These are phyloP conservation scores for Tylopilus vinaceipallidus DNA, from an alignment of 768 basidiomycete species.

Conservation along the genomic window DNA sequence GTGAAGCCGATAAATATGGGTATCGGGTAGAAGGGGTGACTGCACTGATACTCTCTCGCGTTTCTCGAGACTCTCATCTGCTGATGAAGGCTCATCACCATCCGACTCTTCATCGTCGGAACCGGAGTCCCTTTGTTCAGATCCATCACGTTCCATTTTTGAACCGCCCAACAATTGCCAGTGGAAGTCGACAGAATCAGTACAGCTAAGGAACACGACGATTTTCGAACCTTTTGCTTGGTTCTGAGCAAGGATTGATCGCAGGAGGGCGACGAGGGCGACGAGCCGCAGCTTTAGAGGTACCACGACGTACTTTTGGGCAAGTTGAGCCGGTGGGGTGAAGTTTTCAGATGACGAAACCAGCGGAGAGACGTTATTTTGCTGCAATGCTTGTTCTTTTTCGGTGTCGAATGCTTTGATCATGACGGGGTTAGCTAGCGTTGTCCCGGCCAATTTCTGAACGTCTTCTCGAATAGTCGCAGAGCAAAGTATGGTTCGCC, in stretches of 20 bases:
- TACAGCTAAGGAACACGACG: conserved; percentile 95
- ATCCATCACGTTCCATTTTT: conserved; percentile 51
- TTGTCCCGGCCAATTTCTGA: conserved; percentile 84
- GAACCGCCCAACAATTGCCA: conserved; percentile 81
- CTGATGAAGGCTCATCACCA: conserved; percentile 23
- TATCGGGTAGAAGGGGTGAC: conserved; percentile 78
- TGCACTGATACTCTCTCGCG: conserved; percentile 49
- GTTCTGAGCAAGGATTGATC: conserved; percentile 70
- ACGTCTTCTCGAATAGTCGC: conserved; percentile 96
- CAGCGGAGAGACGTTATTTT: conserved; percentile 12
- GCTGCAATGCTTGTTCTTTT: conserved; percentile 13
- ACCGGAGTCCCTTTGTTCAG: conserved; percentile 24
- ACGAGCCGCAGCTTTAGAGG: conserved; percentile 96
- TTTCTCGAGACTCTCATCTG: conserved; percentile 27
- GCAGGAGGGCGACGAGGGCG: conserved; percentile 80
- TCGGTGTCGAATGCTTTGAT: conserved; percentile 70
- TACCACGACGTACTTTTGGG: conserved; percentile 86
- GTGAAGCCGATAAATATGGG: conserved; percentile 85
- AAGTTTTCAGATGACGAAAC: conserved; percentile 54
- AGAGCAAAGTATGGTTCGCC: conserved; percentile 91
- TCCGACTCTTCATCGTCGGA: conserved; percentile 26
- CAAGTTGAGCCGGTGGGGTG: conserved; percentile 90
- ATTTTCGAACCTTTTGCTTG: conserved; percentile 62
- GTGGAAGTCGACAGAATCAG: conserved; percentile 97
- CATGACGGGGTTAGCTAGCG: conserved; percentile 76